Conservation (phyloP, 163 green algal species). For the Chlamydomonas reinhardtii region DNA sequence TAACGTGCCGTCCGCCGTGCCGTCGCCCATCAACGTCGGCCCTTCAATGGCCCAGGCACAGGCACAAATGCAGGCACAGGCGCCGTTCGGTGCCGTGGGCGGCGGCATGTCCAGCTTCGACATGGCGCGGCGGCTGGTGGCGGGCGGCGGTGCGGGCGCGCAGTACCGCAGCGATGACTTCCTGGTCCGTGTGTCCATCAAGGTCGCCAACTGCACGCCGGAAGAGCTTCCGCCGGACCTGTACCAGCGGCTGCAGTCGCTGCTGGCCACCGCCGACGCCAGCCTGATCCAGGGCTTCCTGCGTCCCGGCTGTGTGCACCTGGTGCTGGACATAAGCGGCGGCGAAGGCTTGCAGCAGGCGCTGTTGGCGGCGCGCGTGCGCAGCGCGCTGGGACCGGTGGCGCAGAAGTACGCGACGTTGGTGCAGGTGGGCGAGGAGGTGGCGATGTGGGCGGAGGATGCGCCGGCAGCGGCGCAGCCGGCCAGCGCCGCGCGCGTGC, state of each 20-base stretch:
- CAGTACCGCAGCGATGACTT: conserved; percentile 40
- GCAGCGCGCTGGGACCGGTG: neutral
- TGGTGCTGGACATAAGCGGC: conserved; percentile 33
- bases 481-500: neutral
- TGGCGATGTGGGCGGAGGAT: conserved; percentile 4
- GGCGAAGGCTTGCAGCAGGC: neutral
- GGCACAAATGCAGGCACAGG: neutral
- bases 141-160: conserved; percentile 18
- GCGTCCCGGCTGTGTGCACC: conserved; percentile 44
- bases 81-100: neutral
- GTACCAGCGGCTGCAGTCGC: conserved; percentile 42
- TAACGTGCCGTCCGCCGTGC: neutral
- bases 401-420: neutral
- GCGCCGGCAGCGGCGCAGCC: neutral
- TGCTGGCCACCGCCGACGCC: conserved; percentile 32
- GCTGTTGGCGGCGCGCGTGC: neutral
- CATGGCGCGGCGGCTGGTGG: conserved; percentile 42
- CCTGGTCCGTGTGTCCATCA: conserved; percentile 37
- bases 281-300: conserved; percentile 45
- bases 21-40: neutral
- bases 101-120: conserved; percentile 23
- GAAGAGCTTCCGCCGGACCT: conserved; percentile 47
- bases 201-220: conserved; percentile 52
- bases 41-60: neutral
- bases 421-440: conserved; percentile 18